These are phyloP conservation scores for Colletotrichum incanum DNA, from an alignment of 2,329 filamentous ascomycete species.

Conservation along the genomic window DNA sequence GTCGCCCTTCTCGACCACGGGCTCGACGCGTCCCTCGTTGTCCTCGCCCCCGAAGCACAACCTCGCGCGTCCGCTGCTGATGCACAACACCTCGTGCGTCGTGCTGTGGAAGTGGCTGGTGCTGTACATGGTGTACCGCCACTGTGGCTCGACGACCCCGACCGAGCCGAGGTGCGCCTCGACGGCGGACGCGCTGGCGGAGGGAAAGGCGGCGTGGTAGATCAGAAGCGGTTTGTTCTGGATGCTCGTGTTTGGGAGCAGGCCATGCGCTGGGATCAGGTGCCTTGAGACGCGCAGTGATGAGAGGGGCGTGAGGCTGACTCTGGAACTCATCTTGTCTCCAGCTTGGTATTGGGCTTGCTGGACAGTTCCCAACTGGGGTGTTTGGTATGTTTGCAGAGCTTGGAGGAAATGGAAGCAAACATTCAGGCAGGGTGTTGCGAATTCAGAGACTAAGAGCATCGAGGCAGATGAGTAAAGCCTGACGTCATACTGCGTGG, in stretches of 20 bases:
- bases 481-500: no score
- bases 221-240: constrained; percentile 76
- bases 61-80: constrained; percentile 70
- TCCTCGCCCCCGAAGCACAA: constrained; percentile 78
- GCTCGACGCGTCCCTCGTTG: constrained; percentile 71
- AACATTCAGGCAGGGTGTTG: no score
- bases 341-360: no score
- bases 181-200: constrained; percentile 63
- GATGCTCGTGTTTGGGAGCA: constrained; percentile 76
- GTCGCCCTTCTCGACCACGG: constrained; percentile 71
- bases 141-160: constrained; percentile 73
- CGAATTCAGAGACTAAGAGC: no score
- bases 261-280: constrained; percentile 70
- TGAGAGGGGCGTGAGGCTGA: constrained; percentile 54
- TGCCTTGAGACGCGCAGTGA: constrained; percentile 71
- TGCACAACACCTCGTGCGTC: constrained; percentile 76
- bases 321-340: not conserved
- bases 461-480: no score
- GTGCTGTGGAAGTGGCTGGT: constrained; percentile 79
- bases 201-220: constrained; percentile 73
- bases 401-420: no score
- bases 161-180: constrained; percentile 69
- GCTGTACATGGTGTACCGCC: constrained; percentile 79
- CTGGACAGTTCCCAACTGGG: no score
- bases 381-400: no score